Evolutionary conservation across 2,329 filamentous ascomycete species (phyloP).

Genomic region (Ophiostoma pallidulum): DNA sequence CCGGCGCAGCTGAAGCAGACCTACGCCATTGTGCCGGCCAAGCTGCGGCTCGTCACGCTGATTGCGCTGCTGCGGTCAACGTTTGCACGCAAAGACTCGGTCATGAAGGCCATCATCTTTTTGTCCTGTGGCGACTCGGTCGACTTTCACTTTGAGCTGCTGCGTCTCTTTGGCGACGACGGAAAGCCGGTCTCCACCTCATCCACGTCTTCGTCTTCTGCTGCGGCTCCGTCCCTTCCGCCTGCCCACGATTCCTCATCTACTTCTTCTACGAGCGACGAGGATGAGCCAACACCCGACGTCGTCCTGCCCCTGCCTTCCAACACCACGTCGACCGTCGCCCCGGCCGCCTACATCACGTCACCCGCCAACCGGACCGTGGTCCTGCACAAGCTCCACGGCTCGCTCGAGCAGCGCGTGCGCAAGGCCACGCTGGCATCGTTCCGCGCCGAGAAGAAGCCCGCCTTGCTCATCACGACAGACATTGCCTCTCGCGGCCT

Average conservation of each 20-base stretch:
- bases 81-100: slow-evolving; percentile 78
- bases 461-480: slow-evolving; percentile 81
- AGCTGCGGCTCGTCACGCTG: slow-evolving; percentile 81
- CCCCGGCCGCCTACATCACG: slow-evolving; percentile 61
- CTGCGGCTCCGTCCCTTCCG: no score
- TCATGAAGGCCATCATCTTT: slow-evolving; percentile 96
- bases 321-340: slow-evolving; percentile 50
- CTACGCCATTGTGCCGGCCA: slow-evolving; percentile 78
- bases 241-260: no score
- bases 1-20: slow-evolving; percentile 91
- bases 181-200: no score
- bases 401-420: slow-evolving; percentile 77
- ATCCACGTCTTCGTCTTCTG: no score
- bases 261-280: no score
- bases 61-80: slow-evolving; percentile 75
- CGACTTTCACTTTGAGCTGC: slow-evolving; percentile 87
- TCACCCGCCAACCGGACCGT: slow-evolving; percentile 63
- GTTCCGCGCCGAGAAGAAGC: slow-evolving; percentile 64
- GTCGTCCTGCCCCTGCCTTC: slow-evolving; percentile 17
- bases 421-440: slow-evolving; percentile 77
- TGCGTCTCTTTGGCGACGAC: slow-evolving; percentile 37
- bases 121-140: slow-evolving; percentile 95
- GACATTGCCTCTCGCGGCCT: slow-evolving; percentile 94
- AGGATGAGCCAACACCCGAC: slow-evolving; percentile 14
- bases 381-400: slow-evolving; percentile 79